phyloP scores from a whole-genome alignment of 371 early-diverging fungal species.

The Mortierella sp. region DNA sequence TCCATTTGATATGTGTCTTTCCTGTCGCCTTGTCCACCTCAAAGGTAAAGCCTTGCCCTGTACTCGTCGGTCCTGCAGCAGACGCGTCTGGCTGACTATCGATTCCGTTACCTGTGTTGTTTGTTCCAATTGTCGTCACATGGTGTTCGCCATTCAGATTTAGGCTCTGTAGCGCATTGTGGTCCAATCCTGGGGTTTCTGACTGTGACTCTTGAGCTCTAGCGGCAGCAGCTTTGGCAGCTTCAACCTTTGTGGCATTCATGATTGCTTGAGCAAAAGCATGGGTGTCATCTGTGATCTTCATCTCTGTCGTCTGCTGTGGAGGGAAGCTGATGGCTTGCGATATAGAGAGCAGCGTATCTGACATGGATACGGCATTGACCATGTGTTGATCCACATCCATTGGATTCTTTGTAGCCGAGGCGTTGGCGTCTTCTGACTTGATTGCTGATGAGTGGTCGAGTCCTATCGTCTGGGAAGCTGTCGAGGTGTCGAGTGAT shows the following conservation, averaged over 20 bases:
- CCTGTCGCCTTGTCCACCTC: slow-evolving; percentile 2
- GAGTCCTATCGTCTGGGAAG: background rate
- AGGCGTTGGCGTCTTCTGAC: background rate
- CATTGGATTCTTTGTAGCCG: background rate
- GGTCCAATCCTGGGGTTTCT: slow-evolving; percentile 11
- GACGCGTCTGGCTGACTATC: background rate
- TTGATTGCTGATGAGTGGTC: background rate
- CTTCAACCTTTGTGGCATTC: slow-evolving; percentile 28
- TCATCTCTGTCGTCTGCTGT: background rate
- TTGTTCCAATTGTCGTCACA: background rate
- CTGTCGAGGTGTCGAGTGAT: background rate
- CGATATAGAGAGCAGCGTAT: slow-evolving; percentile 1
- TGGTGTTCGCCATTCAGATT: slow-evolving; percentile 12
- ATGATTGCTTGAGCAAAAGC: slow-evolving; percentile 40
- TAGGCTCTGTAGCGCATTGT: slow-evolving; percentile 9
- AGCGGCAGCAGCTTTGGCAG: slow-evolving; percentile 8
- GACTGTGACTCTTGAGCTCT: background rate
- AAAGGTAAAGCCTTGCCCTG: background rate
- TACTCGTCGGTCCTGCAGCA: background rate
- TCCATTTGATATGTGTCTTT: slow-evolving; percentile 5
- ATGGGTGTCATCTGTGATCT: slow-evolving; percentile 24
- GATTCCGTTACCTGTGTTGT: background rate
- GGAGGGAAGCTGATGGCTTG: background rate
- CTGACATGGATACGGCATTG: too few species aligned
- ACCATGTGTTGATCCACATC: background rate